Evolutionary conservation across 2,329 filamentous ascomycete species (phyloP).

Genomic region (Colletotrichum lini): DNA sequence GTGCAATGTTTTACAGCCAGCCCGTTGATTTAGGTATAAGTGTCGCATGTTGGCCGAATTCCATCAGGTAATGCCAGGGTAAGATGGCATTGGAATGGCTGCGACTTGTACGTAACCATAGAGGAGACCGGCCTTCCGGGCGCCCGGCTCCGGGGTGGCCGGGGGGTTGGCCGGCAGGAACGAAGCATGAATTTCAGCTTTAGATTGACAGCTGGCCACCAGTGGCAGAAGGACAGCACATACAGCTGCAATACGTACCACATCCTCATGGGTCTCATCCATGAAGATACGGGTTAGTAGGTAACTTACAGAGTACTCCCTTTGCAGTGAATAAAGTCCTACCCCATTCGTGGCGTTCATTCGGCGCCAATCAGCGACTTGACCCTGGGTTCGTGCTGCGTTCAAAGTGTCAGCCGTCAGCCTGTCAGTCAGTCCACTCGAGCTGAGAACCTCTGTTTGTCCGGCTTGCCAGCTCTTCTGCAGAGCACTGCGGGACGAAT

Average conservation of each 20-base stretch:
- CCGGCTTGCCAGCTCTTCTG: constrained; percentile 1
- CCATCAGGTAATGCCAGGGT: constrained; percentile 3
- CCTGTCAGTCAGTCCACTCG: background rate
- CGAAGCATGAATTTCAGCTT: constrained; percentile 4
- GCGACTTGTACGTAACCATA: constrained; percentile 28
- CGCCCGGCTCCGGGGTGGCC: constrained; percentile 11
- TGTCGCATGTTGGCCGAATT: background rate
- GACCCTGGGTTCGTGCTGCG: background rate
- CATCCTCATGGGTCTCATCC: too few species aligned
- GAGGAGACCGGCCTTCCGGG: constrained; percentile 21
- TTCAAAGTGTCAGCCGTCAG: background rate
- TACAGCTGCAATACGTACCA: too few species aligned
- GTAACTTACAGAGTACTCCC: too few species aligned
- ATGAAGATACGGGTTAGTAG: too few species aligned
- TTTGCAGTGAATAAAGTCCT: background rate
- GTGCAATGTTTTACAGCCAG: background rate
- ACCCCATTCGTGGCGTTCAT: constrained; percentile 21
- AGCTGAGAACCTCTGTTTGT: background rate
- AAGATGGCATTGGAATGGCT: constrained; percentile 3
- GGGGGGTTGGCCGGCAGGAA: constrained; percentile 4
- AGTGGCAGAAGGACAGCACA: too few species aligned
- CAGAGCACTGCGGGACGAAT: constrained; percentile 18
- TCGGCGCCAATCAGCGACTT: constrained; percentile 4
- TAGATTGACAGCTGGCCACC: too few species aligned
- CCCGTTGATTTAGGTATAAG: background rate